phyloP scores from a whole-genome alignment of 257 asterid genomes.

The Solanum piurae region DNA sequence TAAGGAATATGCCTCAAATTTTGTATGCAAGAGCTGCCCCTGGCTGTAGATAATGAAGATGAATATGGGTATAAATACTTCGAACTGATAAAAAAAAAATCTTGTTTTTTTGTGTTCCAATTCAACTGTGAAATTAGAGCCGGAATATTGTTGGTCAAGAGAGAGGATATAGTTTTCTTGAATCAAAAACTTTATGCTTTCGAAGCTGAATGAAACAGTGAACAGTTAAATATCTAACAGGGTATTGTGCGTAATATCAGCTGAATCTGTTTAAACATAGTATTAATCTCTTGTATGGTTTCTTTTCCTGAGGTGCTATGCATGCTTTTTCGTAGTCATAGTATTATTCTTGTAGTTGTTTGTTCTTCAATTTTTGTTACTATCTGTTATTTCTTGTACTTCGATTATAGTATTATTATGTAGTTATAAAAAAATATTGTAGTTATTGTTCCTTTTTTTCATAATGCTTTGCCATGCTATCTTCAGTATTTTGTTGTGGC shows the following conservation, averaged over 20 bases:
- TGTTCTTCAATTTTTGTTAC: not conserved
- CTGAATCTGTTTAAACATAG: not conserved
- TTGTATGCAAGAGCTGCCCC: too few relatives aligned
- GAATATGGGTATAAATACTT: too few relatives aligned
- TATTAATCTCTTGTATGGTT: not conserved
- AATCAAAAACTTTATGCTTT: not conserved
- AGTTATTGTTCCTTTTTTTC: too few relatives aligned
- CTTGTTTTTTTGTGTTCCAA: too few relatives aligned
- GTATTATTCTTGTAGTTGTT: not conserved
- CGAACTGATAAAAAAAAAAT: too few relatives aligned
- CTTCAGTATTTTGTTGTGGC: not conserved
- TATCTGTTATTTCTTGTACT: too few relatives aligned
- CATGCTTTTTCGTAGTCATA: not conserved
- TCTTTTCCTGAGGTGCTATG: not conserved
- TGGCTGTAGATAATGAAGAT: too few relatives aligned
- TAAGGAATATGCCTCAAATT: too few relatives aligned
- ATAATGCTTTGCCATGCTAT: not conserved
- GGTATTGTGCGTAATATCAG: not conserved
- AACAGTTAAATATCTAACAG: not conserved
- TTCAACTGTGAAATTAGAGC: too few relatives aligned
- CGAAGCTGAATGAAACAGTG: not conserved
- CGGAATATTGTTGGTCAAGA: not conserved
- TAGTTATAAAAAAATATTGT: too few relatives aligned
- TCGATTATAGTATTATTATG: too few relatives aligned
- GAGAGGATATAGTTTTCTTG: not conserved